Evolutionary conservation across 345 rosid genomes (phyloP), one percentile per base, ranked within the genome.

Genomic region (Eucalyptus albens): DNA sequence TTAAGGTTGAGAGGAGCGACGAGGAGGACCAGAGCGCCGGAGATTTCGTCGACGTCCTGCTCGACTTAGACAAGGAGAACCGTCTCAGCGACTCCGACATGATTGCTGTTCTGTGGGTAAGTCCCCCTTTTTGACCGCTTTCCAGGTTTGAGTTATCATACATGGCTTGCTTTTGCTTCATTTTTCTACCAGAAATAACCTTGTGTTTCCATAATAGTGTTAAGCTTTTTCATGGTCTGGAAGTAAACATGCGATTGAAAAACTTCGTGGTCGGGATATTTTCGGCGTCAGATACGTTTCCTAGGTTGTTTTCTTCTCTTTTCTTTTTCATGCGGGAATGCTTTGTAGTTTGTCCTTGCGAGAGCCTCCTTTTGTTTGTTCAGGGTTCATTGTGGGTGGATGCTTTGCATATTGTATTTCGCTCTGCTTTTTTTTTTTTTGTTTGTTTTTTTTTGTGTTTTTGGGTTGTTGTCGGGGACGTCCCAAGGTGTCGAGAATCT

Each of bases 61-160:
- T 96, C 88, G 93, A 93, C 62, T 82, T 95, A 93, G 94, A 95
- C 90, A 92, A 92, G 86, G 95, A 94, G 7, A 94, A 96, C 87
- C 92, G 87, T 87, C 92, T 95, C 59, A 90, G 65, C 81, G 97
- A 95, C 69, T 90, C 98, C 8, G 97, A 97, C 88, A 95, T 96
- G 96, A 93, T 95, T 77, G 97, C 99, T 90, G 96, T 97, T 87
- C 90, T 97, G 90, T 97, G 99, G 99, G 99, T 96, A 93, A 62
- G 90, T 69, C 87, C 19, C 29, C 11, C 26, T 9, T 55, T 49
- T 11, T 50, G 40, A 42, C 50, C 53, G 31, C 55, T 44, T 55
- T 67, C 85, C 87, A 44, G 12, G 42, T 53, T 33, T 31, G 16
- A 14, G 16, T 50, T n/a, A 33, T 9, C 11, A 27, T 21, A n/a